phyloP scores from a whole-genome alignment of 1,139 yeast species.

The Suhomyces taliae region DNA sequence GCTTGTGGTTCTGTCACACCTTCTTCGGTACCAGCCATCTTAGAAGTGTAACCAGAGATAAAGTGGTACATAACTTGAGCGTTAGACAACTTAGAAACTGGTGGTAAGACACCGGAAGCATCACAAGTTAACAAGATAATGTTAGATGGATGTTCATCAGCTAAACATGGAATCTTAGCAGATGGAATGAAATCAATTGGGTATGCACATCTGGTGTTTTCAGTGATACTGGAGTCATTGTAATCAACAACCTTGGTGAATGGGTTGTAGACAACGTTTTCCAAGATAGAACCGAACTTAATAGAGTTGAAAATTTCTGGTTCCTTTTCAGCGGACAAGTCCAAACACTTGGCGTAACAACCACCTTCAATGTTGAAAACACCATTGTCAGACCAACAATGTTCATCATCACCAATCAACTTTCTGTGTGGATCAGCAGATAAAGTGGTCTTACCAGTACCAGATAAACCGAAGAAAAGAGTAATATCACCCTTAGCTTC shows the following conservation, averaged over 20 bases:
- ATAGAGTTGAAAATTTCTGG: constrained; percentile 97
- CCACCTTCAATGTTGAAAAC: constrained; percentile 99
- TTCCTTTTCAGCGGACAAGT: constrained; percentile 86
- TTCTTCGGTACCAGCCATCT: constrained; percentile 99
- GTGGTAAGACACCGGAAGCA: constrained; percentile 97
- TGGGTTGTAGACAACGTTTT: constrained; percentile 88
- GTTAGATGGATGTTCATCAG: constrained; percentile 88
- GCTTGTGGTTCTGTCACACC: constrained; percentile 99
- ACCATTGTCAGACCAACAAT: constrained; percentile 98
- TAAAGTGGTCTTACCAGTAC: constrained; percentile 97
- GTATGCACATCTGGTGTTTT: constrained; percentile 97
- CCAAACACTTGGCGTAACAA: constrained; percentile 97
- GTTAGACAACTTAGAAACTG: constrained; percentile 89
- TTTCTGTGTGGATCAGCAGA: constrained; percentile 95
- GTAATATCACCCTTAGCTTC: constrained; percentile 74
- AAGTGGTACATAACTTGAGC: constrained; percentile 99
- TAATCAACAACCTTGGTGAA: constrained; percentile 82
- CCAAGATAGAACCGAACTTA: constrained; percentile 90
- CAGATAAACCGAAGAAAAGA: constrained; percentile 93
- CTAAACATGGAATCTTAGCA: constrained; percentile 92
- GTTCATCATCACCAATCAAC: constrained; percentile 98
- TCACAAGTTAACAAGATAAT: constrained; percentile 94
- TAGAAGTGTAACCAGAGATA: constrained; percentile 97
- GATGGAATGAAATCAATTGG: constrained; percentile 97
- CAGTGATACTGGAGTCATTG: constrained; percentile 79